Percentiles rank a stretch among this genome's conserved stretches.
phyloP scores from a whole-genome alignment of 805 yeast genomes.

The Metschnikowia santaceciliae region DNA sequence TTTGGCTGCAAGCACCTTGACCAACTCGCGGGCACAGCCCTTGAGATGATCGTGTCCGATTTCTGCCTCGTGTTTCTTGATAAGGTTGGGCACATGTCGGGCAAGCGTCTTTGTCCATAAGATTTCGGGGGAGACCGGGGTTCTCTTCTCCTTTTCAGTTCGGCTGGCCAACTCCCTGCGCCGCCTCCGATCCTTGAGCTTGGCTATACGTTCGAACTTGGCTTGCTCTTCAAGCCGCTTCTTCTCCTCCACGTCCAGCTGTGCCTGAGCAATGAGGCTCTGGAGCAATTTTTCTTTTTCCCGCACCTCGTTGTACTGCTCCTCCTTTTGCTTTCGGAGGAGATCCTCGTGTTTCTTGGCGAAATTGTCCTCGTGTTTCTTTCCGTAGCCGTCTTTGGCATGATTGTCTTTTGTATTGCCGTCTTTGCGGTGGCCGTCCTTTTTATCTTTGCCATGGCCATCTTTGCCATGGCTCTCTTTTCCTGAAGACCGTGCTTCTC shows the following conservation, averaged over 20 bases:
- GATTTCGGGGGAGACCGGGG: constrained; percentile 17
- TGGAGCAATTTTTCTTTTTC: constrained; percentile 35
- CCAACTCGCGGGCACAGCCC: constrained; percentile 75
- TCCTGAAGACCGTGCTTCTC: background rate
- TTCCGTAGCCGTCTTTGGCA: background rate
- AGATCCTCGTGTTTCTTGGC: constrained; percentile 34
- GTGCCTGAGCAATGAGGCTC: constrained; percentile 33
- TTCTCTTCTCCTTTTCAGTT: background rate
- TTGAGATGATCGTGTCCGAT: constrained; percentile 73
- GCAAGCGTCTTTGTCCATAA: constrained; percentile 59
- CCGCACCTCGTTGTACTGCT: constrained; percentile 29
- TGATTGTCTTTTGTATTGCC: background rate
- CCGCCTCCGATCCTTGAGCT: constrained; percentile 19
- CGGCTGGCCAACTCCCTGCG: constrained; percentile 10
- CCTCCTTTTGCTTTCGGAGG: constrained; percentile 29
- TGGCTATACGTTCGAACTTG: constrained; percentile 21
- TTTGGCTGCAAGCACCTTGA: constrained; percentile 60
- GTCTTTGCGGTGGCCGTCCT: background rate
- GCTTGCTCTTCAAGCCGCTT: constrained; percentile 22
- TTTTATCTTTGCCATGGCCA: background rate
- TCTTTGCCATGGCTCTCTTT: too few species aligned
- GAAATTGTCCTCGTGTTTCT: constrained; percentile 17
- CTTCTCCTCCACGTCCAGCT: constrained; percentile 29
- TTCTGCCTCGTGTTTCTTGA: constrained; percentile 60
- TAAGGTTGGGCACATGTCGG: constrained; percentile 69